These are phyloP conservation scores for Starmerella scarabaei DNA, from an alignment of 805 yeast genomes.

Conservation along the genomic window DNA sequence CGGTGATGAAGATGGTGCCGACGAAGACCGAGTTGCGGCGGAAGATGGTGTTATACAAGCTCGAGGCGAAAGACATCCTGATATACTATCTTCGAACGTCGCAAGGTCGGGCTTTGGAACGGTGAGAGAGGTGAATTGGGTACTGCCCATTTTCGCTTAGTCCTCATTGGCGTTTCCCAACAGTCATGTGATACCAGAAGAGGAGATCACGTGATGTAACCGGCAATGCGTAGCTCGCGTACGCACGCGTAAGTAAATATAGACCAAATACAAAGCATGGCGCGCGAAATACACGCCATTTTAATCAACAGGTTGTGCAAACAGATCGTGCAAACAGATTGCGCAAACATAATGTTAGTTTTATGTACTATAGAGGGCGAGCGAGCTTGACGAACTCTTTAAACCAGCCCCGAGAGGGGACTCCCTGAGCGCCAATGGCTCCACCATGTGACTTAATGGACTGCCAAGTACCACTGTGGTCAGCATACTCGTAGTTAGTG, in stretches of 20 bases:
- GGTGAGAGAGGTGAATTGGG: not conserved
- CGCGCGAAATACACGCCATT: no score
- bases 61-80: constrained; percentile 32
- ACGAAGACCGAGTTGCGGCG: constrained; percentile 88
- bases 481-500: constrained; percentile 31
- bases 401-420: constrained; percentile 23
- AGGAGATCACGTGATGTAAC: no score
- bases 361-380: constrained; percentile 20
- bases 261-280: no score
- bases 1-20: constrained; percentile 66
- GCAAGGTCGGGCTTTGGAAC: not conserved
- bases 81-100: constrained; percentile 3
- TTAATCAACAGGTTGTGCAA: no score
- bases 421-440: constrained; percentile 38
- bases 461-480: constrained; percentile 30
- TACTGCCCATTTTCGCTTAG: constrained; percentile 8
- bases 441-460: constrained; percentile 34
- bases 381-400: constrained; percentile 25
- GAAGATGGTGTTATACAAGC: constrained; percentile 53
- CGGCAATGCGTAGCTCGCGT: no score
- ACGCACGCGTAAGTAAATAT: no score
- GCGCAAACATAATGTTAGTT: not conserved
- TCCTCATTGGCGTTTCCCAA: constrained; percentile 16
- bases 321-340: no score
- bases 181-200: not conserved